These are phyloP conservation scores for Colletotrichum sojae DNA, from an alignment of 2,329 filamentous ascomycete genomes.

Conservation along the genomic window DNA sequence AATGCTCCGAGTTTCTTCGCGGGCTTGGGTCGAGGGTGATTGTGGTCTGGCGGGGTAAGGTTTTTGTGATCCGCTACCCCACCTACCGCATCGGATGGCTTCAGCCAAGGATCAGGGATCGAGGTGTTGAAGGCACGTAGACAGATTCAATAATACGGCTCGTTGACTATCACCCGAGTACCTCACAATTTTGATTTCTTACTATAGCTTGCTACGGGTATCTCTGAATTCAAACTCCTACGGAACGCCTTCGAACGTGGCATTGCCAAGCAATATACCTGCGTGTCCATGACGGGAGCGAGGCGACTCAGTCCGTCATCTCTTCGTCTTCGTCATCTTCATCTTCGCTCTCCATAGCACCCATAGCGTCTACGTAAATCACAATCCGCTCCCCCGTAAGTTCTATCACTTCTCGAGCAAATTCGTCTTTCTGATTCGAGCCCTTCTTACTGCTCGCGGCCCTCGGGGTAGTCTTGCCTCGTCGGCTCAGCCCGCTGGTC, in stretches of 20 bases:
- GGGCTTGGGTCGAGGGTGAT: background rate
- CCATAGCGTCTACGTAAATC: slow-evolving; percentile 37
- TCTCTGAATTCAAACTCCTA: slow-evolving; percentile 2
- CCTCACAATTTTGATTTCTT: background rate
- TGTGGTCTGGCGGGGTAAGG: slow-evolving; percentile 19
- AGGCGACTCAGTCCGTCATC: slow-evolving; percentile 25
- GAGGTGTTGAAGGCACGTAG: background rate
- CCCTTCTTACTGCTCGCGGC: too few species aligned
- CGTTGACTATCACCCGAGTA: background rate
- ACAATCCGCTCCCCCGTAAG: slow-evolving; percentile 61
- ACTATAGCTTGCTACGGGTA: slow-evolving; percentile 12
- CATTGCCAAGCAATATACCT: background rate
- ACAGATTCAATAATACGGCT: background rate
- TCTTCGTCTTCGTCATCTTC: slow-evolving; percentile 14
- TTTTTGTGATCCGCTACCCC: slow-evolving; percentile 36
- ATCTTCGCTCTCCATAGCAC: background rate
- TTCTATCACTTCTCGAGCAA: slow-evolving; percentile 60
- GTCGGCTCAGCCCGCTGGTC: slow-evolving; percentile 46
- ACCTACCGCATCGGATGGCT: slow-evolving; percentile 30
- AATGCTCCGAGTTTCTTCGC: background rate
- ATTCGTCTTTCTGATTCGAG: slow-evolving; percentile 52
- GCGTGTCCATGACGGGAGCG: background rate
- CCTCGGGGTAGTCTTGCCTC: too few species aligned
- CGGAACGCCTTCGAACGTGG: slow-evolving; percentile 4
- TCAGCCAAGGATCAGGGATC: slow-evolving; percentile 16